Conservation (phyloP, 2,329 filamentous ascomycete genomes). For the Leptographium wingfieldii region DNA sequence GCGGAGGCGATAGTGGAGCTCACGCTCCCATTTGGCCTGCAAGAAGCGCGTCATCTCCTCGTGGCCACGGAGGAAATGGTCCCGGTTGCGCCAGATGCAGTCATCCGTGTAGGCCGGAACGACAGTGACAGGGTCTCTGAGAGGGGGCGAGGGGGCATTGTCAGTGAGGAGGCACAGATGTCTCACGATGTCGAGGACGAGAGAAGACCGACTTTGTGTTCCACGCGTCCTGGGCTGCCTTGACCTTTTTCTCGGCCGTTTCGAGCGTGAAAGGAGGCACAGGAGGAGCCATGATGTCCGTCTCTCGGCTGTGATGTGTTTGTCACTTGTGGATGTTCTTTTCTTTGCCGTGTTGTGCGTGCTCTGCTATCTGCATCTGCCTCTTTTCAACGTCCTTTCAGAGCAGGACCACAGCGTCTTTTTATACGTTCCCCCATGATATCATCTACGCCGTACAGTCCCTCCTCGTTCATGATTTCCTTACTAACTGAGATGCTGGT, state of each 20-base stretch:
- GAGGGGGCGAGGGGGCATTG: not conserved
- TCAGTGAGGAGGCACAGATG: not conserved
- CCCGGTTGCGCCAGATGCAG: constrained; percentile 71
- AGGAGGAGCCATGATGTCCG: constrained; percentile 1
- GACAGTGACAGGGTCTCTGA: constrained; percentile 50
- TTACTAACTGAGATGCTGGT: not conserved
- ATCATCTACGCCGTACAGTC: not conserved
- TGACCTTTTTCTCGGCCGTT: constrained; percentile 63
- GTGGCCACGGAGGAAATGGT: constrained; percentile 55
- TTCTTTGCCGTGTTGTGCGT: not conserved
- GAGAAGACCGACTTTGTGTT: constrained; percentile 49
- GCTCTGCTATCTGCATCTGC: not conserved
- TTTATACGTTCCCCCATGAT: not conserved
- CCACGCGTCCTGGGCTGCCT: constrained; percentile 73
- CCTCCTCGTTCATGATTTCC: not conserved
- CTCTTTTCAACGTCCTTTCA: not conserved
- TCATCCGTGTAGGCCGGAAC: constrained; percentile 63
- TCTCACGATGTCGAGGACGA: too few species aligned
- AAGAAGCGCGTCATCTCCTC: constrained; percentile 57
- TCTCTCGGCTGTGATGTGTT: not conserved
- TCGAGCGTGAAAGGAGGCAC: constrained; percentile 50
- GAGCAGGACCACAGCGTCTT: not conserved
- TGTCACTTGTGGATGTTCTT: not conserved
- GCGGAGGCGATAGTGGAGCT: constrained; percentile 59
- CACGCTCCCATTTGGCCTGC: constrained; percentile 59